Base-by-base conservation (phyloP, 805 yeast genomes). In the Brettanomyces custersianus region DNA sequence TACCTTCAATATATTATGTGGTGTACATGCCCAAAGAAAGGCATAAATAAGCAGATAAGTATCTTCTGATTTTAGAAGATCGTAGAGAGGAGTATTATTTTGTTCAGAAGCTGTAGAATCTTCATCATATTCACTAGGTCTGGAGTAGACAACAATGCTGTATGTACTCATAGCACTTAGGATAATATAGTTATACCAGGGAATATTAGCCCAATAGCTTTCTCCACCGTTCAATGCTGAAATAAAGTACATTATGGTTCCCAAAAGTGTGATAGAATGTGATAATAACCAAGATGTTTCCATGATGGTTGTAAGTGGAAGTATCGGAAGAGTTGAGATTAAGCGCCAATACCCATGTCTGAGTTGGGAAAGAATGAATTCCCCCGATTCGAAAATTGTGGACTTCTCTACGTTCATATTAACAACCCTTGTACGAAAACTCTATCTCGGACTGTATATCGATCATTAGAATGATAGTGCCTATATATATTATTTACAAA, bases 41-140 rank as follows among this genome's bases (percentile, higher is more conserved):
- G 65, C 47, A 45, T 55, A 61, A 0, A 57, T 56, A 27, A 65
- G 47, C 31, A 65, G 38, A 28, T 62, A 67, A 0, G 64, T 53
- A 39, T 65, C 63, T 36, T 65, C 69, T n/a, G 67, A 58, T 42
- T 55, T 62, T 31, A 65, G 44, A 4, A 60, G 47, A 31, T 58
- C 61, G 7, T 67, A 53, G 15, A 64, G 41, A 10, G 55, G 51
- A 21, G 59, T 43, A 17, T 34, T 24, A 13, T 38, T 25, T 15
- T 7, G 13, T 18, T 26, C 28, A 15, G 16, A 18, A 24, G 33
- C 24, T 2, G 20, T 20, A n/a, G 28, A 9, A 4, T 23, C 31
- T 8, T 34, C 19, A 2, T 32, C 29, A 5, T 20, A 29, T 12
- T 47, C 47, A 20, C 47, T 35, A 20, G 52, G 49, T 39, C 49